Conservation (phyloP, 805 yeast species). For the Candida lessepsii region DNA sequence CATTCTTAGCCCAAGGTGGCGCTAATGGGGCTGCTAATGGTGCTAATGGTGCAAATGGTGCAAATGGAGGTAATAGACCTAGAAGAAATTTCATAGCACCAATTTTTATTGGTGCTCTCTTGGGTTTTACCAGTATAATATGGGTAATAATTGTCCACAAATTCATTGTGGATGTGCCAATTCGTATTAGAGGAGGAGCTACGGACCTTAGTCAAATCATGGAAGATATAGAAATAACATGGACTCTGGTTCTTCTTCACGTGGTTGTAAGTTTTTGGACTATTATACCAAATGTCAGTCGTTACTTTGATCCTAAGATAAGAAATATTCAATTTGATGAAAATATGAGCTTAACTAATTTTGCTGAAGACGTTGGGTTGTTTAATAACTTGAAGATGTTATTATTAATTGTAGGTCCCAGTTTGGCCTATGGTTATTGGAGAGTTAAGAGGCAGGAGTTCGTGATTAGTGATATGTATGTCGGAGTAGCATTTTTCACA, state of each 20-base stretch:
- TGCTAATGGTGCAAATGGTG: not conserved
- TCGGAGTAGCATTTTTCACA: slow-evolving; percentile 15
- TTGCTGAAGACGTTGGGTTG: not conserved
- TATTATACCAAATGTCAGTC: not conserved
- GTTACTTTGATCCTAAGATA: not conserved
- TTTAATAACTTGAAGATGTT: slow-evolving; percentile 4
- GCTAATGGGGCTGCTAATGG: not conserved
- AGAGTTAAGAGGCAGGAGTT: not conserved
- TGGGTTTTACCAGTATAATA: not conserved
- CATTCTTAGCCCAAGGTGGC: not conserved
- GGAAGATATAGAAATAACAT: not conserved
- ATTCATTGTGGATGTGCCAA: slow-evolving; percentile 2
- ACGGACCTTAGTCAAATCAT: not conserved
- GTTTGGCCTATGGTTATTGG: slow-evolving; percentile 6
- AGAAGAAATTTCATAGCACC: not conserved
- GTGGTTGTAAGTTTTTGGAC: slow-evolving; percentile 3
- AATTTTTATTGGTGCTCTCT: too few relatives aligned
- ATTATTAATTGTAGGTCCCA: slow-evolving; percentile 5
- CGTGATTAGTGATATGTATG: slow-evolving; percentile 4
- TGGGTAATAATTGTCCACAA: not conserved
- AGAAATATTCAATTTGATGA: not conserved
- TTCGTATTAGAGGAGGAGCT: not conserved
- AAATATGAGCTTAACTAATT: slow-evolving; percentile 8
- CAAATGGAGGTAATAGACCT: slow-evolving; percentile 1
- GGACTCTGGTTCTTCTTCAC: not conserved